Base-by-base conservation (phyloP, 1,284 basidiomycete genomes). In the Cutaneotrichosporon daszewskae region DNA sequence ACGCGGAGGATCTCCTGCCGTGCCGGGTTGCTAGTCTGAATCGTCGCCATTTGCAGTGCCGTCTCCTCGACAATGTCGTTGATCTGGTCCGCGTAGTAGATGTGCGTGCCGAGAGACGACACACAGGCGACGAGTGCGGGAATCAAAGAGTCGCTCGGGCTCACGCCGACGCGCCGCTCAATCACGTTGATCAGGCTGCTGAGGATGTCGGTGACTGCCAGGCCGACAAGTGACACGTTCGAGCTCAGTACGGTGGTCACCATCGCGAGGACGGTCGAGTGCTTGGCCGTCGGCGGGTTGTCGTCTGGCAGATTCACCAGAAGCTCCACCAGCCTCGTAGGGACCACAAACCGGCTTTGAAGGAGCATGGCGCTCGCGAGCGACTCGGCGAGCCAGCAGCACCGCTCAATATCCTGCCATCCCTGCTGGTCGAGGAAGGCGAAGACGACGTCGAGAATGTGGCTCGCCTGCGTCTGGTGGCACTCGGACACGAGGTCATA, bases 1-100 rank as follows among this genome's bases (percentile, higher is more conserved):
- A 66, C 58, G 25, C 85, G 80, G 44, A 92, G 77, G 25, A 84
- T 85, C 61, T 84, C 80, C 19, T 79, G 75, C 38, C 82, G 77
- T 43, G 74, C 76, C 40, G 70, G 73, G 35, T 73, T 74, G 43
- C 66, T 73, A 7, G 69, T 64, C 3, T 42, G 57, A 34, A 63
- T 57, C 35, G 72, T 72, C 68, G 25, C 76, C 59, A 96, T 77
- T 19, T 87, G 81, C 46, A 78, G 79, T 31, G 88, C 80, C 22
- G 94, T 74, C 67, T 95, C 91, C 51, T 82, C 83, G 12, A 87
- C 82, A 40, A 96, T 81, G 66, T 96, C 92, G 63, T 89, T 87
- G 51, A 94, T 87, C 72, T 98, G 94, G 64, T 96, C 94, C 35
- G 88, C 85, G 65, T 97, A 96, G 74, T 95, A 94, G 43, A 94